These are phyloP conservation scores for Boletus rubropictus DNA, from an alignment of 768 basidiomycete species.

Conservation along the genomic window DNA sequence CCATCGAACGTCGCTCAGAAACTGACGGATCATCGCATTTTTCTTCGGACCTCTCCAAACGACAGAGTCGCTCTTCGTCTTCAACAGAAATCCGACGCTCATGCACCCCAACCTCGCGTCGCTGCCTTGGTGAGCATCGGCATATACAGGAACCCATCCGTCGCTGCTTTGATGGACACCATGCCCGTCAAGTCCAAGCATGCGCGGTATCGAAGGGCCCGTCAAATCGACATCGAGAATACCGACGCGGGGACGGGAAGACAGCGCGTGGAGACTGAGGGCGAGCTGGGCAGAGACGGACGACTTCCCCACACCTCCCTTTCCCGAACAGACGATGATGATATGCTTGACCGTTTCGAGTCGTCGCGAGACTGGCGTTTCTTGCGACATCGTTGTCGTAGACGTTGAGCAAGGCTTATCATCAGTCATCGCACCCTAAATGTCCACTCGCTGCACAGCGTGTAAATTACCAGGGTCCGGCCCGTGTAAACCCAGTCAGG, in stretches of 20 bases:
- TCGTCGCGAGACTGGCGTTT: slow-evolving; percentile 64
- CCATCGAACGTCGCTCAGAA: slow-evolving; percentile 92
- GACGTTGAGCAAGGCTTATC: not conserved
- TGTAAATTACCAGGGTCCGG: too few relatives aligned
- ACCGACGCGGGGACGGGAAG: slow-evolving; percentile 68
- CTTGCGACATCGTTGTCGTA: slow-evolving; percentile 27
- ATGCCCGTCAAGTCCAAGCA: slow-evolving; percentile 85
- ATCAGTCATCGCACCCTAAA: not conserved
- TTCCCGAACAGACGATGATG: slow-evolving; percentile 91
- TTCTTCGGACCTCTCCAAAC: slow-evolving; percentile 99
- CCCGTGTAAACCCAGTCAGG: too few relatives aligned
- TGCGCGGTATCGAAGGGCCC: slow-evolving; percentile 90
- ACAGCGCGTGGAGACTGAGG: slow-evolving; percentile 70
- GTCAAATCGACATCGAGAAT: slow-evolving; percentile 92
- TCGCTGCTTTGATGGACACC: slow-evolving; percentile 89
- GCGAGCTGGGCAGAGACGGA: slow-evolving; percentile 91
- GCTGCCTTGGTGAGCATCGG: slow-evolving; percentile 52
- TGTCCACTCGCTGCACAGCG: too few relatives aligned
- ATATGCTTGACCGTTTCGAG: slow-evolving; percentile 73
- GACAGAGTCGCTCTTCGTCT: slow-evolving; percentile 86
- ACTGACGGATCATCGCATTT: slow-evolving; percentile 97
- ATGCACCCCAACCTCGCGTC: slow-evolving; percentile 80
- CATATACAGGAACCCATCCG: slow-evolving; percentile 98
- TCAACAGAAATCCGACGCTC: slow-evolving; percentile 94
- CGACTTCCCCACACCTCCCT: slow-evolving; percentile 99